Conservation (phyloP, 2,329 filamentous ascomycete genomes). For the Fusarium algeriense region DNA sequence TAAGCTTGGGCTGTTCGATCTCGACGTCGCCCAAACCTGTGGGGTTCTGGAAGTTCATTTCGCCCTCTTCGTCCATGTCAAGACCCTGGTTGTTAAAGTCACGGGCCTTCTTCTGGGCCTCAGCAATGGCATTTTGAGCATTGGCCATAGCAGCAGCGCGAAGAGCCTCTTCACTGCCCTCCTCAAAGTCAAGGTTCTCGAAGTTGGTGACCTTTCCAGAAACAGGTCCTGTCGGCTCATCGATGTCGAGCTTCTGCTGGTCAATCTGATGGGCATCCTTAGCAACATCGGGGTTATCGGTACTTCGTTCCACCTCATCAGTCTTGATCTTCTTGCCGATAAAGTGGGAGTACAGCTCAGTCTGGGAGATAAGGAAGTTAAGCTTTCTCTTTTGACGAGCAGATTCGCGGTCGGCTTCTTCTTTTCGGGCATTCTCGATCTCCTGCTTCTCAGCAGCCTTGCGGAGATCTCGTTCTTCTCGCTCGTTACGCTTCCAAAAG, state of each 20-base stretch:
- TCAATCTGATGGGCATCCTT: constrained; percentile 60
- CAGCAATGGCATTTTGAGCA: constrained; percentile 93
- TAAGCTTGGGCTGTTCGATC: constrained; percentile 92
- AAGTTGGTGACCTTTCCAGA: constrained; percentile 88
- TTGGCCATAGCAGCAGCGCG: constrained; percentile 91
- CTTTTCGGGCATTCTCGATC: constrained; percentile 94
- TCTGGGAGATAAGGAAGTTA: constrained; percentile 99
- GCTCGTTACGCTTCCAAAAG: constrained; percentile 99
- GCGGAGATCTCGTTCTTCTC: constrained; percentile 93
- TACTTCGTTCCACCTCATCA: constrained; percentile 90
- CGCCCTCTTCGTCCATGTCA: constrained; percentile 87
- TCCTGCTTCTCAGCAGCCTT: constrained; percentile 96
- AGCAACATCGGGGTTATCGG: constrained; percentile 81
- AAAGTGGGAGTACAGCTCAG: constrained; percentile 98
- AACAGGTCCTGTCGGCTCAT: constrained; percentile 65
- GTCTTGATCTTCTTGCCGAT: constrained; percentile 99
- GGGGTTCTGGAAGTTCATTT: constrained; percentile 99
- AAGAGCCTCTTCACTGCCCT: constrained; percentile 87
- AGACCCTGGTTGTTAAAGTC: constrained; percentile 85
- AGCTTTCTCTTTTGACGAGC: constrained; percentile 98
- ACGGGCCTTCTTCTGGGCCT: constrained; percentile 91
- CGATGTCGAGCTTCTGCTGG: constrained; percentile 62
- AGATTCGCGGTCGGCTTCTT: constrained; percentile 96
- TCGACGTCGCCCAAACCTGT: constrained; percentile 94
- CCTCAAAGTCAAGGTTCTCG: constrained; percentile 94